These are phyloP conservation scores for Trametes pubescens DNA, from an alignment of 1,284 basidiomycete species.

Conservation along the genomic window DNA sequence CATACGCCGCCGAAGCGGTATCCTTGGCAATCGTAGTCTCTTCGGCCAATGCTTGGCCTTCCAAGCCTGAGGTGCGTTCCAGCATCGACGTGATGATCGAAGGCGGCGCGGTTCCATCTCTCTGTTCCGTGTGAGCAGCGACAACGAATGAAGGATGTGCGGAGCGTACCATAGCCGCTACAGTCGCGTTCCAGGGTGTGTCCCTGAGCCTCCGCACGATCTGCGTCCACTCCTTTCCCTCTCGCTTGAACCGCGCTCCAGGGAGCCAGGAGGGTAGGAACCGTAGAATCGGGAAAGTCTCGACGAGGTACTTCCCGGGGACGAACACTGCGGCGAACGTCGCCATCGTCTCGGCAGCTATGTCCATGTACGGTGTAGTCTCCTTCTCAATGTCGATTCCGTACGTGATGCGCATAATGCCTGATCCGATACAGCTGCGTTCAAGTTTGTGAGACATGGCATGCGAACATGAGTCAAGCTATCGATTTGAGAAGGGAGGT, in stretches of 20 bases:
- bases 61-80: not conserved
- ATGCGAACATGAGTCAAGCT: not conserved
- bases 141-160: not conserved
- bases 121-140: not conserved
- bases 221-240: conserved; percentile 8
- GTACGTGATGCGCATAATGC: conserved; percentile 39
- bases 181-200: conserved; percentile 19
- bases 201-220: conserved; percentile 10
- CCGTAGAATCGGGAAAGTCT: conserved; percentile 22
- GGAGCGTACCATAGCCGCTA: conserved; percentile 1
- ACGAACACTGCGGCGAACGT: conserved; percentile 18
- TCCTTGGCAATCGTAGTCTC: conserved; percentile 9
- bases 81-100: conserved; percentile 1
- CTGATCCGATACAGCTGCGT: not conserved
- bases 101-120: conserved; percentile 2
- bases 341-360: conserved; percentile 19
- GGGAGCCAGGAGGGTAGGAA: conserved; percentile 21
- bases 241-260: conserved; percentile 23
- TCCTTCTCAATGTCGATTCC: conserved; percentile 42
- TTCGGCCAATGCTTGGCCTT: conserved; percentile 1
- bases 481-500: no score
- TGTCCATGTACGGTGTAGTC: conserved; percentile 14
- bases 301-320: conserved; percentile 25
- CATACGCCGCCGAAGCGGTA: conserved; percentile 3
- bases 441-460: not conserved